Evolutionary conservation across 208 protist genomes (phyloP), one percentile per base, ranked within the genome.

Genomic region (Leptomonas seymouri): DNA sequence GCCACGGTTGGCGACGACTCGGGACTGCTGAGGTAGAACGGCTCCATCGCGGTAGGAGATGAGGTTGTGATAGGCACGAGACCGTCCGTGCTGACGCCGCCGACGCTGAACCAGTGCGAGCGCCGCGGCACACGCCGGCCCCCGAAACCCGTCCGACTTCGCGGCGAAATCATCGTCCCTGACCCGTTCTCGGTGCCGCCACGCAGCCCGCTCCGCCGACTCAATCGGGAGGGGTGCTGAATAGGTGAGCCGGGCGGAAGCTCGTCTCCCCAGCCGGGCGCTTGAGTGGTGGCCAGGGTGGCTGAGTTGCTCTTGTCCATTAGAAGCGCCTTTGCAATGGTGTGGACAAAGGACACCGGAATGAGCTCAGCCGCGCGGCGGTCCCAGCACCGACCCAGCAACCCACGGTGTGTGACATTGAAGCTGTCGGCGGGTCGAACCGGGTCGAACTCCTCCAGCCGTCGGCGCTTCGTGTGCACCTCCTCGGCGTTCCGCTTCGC

Each of bases 311-410:
- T 64, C 36, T 67, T 65, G 7, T 74, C 56, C 21, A 62, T 27
- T 11, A 53, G 63, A 25, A 76, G 28, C 23, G 50, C 71, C 28
- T 59, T 48, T 23, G 72, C 71, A 18, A 86, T 36, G 25, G 64
- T 51, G 70, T 84, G 61, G 8, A 83, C 67, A 23, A 87, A 79
- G 34, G 70, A 74, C 15, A 85, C 74, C 1, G 78, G 71, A 21
- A 75, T 50, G 20, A 86, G 48, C 78, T 92, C 82, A 41, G 80
- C 51, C n/a, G 55, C 61, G 5, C 82, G 85, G 18, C 80, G 80
- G 61, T 91, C 85, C 81, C 85, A 92, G 70, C 90, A 95, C 14
- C 90, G 84, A 2, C 90, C 90, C 18, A 95, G 74, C 46, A 95
- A 53, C 3, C 71, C 56, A 16, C 78, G 70, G 63, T 94, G 89